phyloP scores from a whole-genome alignment of 2,329 filamentous ascomycete species.

The Ophiobolus disseminans region DNA sequence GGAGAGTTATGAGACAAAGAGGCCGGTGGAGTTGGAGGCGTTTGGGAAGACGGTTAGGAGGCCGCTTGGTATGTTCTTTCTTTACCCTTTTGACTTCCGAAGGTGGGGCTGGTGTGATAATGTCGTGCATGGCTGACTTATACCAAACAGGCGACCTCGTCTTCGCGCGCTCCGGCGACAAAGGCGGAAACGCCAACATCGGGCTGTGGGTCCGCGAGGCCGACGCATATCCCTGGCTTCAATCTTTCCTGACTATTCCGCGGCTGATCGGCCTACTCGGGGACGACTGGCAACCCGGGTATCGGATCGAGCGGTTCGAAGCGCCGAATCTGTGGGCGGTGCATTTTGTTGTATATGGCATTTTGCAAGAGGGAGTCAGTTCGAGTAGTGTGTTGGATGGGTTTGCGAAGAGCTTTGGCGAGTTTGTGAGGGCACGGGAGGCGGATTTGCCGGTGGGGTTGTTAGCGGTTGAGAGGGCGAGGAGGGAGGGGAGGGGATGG shows the following conservation, averaged over 20 bases:
- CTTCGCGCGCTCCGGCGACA: constrained; percentile 35
- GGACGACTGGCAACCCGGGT: constrained; percentile 20
- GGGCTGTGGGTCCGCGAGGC: constrained; percentile 29
- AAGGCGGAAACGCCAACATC: constrained; percentile 33
- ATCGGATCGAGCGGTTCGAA: constrained; percentile 19
- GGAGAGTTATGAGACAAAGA: constrained; percentile 34
- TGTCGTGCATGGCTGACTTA: too few species aligned
- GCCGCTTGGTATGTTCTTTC: constrained; percentile 26
- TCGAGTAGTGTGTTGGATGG: constrained; percentile 39
- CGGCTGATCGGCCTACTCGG: constrained; percentile 21
- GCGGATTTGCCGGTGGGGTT: too few species aligned
- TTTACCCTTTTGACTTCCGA: not conserved
- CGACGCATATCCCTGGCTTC: constrained; percentile 32
- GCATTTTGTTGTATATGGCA: constrained; percentile 54
- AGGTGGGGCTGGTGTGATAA: too few species aligned
- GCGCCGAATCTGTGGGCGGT: constrained; percentile 40
- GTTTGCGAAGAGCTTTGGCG: constrained; percentile 49
- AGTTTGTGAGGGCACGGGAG: too few species aligned
- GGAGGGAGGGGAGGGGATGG: too few species aligned
- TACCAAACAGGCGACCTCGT: constrained; percentile 41
- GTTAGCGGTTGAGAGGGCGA: too few species aligned
- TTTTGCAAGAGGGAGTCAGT: constrained; percentile 52
- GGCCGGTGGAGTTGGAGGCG: constrained; percentile 26
- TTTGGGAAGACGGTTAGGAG: constrained; percentile 43
- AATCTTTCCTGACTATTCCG: constrained; percentile 20